These are phyloP conservation scores for Coelastrella sp. DNA, from an alignment of 139 green algal genomes.

Conservation along the genomic window DNA sequence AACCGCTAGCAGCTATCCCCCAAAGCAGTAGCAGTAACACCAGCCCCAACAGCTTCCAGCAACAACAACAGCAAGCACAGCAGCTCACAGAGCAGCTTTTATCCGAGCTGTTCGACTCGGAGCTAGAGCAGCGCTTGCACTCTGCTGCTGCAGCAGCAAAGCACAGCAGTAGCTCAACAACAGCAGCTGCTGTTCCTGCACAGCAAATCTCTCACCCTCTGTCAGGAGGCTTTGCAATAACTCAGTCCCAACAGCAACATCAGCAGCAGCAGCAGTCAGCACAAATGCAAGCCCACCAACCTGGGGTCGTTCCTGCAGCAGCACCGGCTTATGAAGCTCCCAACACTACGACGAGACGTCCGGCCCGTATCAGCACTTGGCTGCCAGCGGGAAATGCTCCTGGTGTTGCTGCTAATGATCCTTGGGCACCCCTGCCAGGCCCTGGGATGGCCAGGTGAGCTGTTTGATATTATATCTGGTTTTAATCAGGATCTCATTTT, in stretches of 20 bases:
- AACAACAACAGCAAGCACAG: conserved; percentile 14
- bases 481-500: no score
- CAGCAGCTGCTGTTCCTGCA: neutral
- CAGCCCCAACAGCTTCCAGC: neutral
- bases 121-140: conserved; percentile 24
- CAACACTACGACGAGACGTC: neutral
- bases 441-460: conserved; percentile 6
- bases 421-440: conserved; percentile 34
- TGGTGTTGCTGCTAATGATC: neutral
- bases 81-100: conserved; percentile 32
- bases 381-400: neutral
- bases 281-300: neutral
- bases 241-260: neutral
- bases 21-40: neutral
- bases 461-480: neutral
- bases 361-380: neutral
- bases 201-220: no score
- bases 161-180: neutral
- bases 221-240: neutral
- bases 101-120: conserved; percentile 37
- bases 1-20: neutral
- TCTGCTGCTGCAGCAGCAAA: conserved; percentile 5
- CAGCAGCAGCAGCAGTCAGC: conserved; percentile 15
- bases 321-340: neutral
- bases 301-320: neutral